phyloP scores from a whole-genome alignment of 805 yeast genomes.

The Lipomyces kockii region DNA sequence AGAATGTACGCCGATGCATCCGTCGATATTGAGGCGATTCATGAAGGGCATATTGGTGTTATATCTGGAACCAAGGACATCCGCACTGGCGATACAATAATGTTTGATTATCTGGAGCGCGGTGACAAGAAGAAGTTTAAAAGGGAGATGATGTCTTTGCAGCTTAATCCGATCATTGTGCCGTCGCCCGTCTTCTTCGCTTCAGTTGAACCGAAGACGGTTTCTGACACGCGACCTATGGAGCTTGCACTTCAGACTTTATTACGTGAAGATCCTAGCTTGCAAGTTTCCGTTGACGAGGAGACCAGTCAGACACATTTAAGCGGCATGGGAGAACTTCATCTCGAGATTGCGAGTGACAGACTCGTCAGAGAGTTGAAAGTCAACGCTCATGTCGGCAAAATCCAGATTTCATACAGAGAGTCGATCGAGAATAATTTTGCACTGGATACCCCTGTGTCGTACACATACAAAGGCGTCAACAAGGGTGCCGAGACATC shows the following conservation, averaged over 20 bases:
- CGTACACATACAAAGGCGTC: constrained; percentile 35
- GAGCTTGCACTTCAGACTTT: constrained; percentile 68
- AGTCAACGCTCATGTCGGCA: constrained; percentile 79
- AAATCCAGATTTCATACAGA: constrained; percentile 86
- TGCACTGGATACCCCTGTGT: constrained; percentile 11
- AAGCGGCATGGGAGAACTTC: constrained; percentile 97
- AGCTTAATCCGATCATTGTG: constrained; percentile 71
- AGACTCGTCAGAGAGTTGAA: constrained; percentile 79
- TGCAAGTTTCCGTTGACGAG: constrained; percentile 69
- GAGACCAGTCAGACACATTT: constrained; percentile 87
- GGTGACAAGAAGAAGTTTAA: constrained; percentile 29
- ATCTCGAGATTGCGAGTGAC: constrained; percentile 84
- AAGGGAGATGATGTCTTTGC: constrained; percentile 13
- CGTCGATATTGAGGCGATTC: constrained; percentile 64
- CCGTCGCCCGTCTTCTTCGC: constrained; percentile 95
- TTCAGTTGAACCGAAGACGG: constrained; percentile 77
- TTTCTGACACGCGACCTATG: constrained; percentile 78
- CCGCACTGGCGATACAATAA: constrained; percentile 87
- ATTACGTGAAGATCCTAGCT: constrained; percentile 89
- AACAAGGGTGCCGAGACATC: constrained; percentile 39
- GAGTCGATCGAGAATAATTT: constrained; percentile 56
- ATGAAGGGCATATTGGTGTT: constrained; percentile 89
- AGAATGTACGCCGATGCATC: constrained; percentile 90
- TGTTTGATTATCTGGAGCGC: constrained; percentile 51
- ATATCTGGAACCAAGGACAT: constrained; percentile 73